Percentiles rank a stretch among this genome's conserved stretches.
Evolutionary conservation across 1,284 basidiomycete species (phyloP).

Genomic region (Heterobasidion irregulare): DNA sequence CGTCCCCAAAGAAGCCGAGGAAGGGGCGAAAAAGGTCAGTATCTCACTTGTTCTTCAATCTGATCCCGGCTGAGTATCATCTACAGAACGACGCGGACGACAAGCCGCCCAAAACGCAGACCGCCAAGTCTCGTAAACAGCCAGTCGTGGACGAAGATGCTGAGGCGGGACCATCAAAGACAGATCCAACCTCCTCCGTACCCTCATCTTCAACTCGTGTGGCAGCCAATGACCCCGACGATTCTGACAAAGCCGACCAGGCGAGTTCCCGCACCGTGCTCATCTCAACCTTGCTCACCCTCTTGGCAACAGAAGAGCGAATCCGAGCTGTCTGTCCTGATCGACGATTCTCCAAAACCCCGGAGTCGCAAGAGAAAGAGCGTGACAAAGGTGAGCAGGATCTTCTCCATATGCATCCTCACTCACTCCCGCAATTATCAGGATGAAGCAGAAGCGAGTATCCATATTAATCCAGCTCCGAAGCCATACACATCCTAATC

Average conservation of each 20-base stretch:
- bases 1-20: neutral
- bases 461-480: no score
- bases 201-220: no score
- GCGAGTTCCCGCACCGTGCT: neutral
- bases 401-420: neutral
- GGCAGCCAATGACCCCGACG: no score
- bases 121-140: no score
- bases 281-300: neutral
- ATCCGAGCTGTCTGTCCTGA: conserved; percentile 51
- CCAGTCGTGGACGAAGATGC: no score
- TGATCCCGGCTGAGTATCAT: neutral
- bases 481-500: no score
- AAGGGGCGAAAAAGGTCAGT: neutral
- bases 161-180: no score
- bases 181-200: no score
- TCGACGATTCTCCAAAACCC: conserved; percentile 44
- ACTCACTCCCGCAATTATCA: neutral
- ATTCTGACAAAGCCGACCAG: no score
- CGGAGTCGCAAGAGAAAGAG: conserved; percentile 17
- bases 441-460: no score
- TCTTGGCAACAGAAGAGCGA: conserved; percentile 27
- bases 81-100: neutral
- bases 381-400: neutral
- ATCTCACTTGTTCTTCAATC: neutral
- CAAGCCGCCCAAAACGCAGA: neutral